Percentiles rank a stretch among this genome's conserved stretches.
These are phyloP conservation scores for Lipomyces sp. DNA, from an alignment of 805 yeast species.

Conservation along the genomic window DNA sequence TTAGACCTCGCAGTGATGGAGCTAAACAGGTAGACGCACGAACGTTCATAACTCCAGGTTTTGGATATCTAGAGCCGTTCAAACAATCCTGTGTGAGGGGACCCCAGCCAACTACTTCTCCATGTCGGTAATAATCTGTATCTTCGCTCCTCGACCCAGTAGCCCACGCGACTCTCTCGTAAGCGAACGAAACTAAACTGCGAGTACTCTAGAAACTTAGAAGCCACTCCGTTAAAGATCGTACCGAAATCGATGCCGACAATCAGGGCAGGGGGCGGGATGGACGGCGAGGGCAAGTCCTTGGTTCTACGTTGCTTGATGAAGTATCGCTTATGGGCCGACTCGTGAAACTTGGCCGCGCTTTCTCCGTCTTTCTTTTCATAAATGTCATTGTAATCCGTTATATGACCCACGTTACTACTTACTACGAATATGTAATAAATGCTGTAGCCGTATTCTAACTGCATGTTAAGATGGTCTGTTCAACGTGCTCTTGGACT, in stretches of 20 bases:
- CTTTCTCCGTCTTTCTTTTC: too few species aligned
- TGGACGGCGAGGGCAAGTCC: too few species aligned
- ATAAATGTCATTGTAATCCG: too few species aligned
- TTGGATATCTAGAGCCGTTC: conserved; percentile 4
- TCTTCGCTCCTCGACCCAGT: conserved; percentile 4
- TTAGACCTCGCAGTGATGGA: not conserved
- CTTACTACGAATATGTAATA: too few species aligned
- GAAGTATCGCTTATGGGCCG: too few species aligned
- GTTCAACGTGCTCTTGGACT: too few species aligned
- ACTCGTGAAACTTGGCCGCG: too few species aligned
- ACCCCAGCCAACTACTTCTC: conserved; percentile 25
- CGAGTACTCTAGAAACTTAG: not conserved
- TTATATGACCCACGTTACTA: too few species aligned
- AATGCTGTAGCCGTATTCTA: too few species aligned
- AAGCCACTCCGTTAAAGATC: conserved; percentile 21
- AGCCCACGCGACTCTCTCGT: conserved; percentile 7
- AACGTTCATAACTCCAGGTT: conserved; percentile 15
- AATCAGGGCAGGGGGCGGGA: too few species aligned
- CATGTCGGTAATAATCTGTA: conserved; percentile 12
- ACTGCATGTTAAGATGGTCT: too few species aligned
- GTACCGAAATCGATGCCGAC: conserved; percentile 30
- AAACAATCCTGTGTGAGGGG: conserved; percentile 5
- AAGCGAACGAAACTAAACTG: not conserved
- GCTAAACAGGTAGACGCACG: not conserved
- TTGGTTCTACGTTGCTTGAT: too few species aligned